Evolutionary conservation across 2,329 filamentous ascomycete species (phyloP).

Genomic region (Sarocladium kiliense): DNA sequence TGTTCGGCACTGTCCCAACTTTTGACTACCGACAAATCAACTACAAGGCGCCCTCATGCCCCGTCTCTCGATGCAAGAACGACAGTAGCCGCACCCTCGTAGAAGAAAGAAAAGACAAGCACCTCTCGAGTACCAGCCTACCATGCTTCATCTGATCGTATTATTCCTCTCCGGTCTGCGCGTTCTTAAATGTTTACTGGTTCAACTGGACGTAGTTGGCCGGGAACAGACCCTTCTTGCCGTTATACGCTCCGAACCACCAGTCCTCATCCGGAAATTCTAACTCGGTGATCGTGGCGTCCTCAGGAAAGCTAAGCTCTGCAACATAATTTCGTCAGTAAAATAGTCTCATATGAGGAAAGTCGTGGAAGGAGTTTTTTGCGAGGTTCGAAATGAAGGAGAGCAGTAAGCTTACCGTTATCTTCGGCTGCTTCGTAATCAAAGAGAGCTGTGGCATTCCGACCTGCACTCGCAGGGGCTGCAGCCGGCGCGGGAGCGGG

Average conservation of each 20-base stretch:
- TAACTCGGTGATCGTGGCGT: conserved; percentile 73
- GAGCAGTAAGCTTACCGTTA: conserved; percentile 62
- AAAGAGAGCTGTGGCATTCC: conserved; percentile 79
- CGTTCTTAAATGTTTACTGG: too few species aligned
- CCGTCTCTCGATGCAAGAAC: not conserved
- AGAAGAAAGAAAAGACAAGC: not conserved
- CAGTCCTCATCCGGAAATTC: conserved; percentile 98
- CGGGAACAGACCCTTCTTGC: conserved; percentile 78
- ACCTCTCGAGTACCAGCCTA: not conserved
- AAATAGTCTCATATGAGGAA: too few species aligned
- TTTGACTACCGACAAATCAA: too few species aligned
- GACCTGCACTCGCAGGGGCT: conserved; percentile 39
- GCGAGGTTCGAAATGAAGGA: too few species aligned
- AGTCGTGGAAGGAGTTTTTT: too few species aligned
- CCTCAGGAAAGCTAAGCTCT: conserved; percentile 81
- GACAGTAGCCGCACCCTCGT: not conserved
- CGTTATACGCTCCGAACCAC: conserved; percentile 89
- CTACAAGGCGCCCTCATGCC: too few species aligned
- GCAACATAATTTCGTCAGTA: conserved; percentile 25
- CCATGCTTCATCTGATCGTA: not conserved
- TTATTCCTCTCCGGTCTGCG: not conserved
- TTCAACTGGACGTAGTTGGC: conserved; percentile 64
- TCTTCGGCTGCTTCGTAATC: conserved; percentile 98
- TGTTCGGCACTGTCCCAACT: not conserved
- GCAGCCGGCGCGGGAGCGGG: conserved; percentile 24